Conservation (phyloP, 129 eudicot genomes). For the Oenanthe sinensis region DNA sequence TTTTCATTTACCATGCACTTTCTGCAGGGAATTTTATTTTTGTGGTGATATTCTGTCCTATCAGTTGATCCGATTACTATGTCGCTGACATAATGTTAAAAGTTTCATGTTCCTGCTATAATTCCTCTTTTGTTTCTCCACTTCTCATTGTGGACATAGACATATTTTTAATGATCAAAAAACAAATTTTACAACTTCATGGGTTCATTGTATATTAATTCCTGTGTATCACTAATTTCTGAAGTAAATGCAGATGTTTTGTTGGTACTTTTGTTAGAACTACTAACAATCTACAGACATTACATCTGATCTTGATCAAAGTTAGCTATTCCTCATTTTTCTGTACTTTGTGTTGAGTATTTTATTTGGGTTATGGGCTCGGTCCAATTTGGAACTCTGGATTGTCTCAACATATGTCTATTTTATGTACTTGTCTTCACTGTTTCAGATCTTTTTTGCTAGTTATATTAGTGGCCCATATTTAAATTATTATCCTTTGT, state of each 20-base stretch:
- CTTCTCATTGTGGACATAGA: neutral
- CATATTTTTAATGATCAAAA: neutral
- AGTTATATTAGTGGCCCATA: neutral
- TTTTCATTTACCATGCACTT: neutral
- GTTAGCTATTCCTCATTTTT: neutral
- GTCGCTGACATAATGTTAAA: neutral
- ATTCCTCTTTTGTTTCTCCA: neutral
- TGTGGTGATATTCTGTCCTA: neutral
- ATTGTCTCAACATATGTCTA: neutral
- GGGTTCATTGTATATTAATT: neutral
- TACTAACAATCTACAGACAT: neutral
- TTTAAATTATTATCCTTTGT: neutral
- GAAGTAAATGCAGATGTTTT: neutral
- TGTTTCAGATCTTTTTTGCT: neutral
- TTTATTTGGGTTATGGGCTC: neutral
- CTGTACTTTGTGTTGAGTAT: neutral
- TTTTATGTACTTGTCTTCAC: neutral
- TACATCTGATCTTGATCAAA: neutral
- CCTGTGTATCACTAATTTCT: neutral
- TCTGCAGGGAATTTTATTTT: neutral
- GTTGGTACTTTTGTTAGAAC: neutral
- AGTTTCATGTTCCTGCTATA: neutral
- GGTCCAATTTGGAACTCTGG: neutral
- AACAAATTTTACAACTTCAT: neutral
- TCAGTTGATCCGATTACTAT: neutral